Evolutionary conservation across 768 basidiomycete species (phyloP), one percentile per base, ranked within the genome.

Genomic region (Naganishia vishniacii): DNA sequence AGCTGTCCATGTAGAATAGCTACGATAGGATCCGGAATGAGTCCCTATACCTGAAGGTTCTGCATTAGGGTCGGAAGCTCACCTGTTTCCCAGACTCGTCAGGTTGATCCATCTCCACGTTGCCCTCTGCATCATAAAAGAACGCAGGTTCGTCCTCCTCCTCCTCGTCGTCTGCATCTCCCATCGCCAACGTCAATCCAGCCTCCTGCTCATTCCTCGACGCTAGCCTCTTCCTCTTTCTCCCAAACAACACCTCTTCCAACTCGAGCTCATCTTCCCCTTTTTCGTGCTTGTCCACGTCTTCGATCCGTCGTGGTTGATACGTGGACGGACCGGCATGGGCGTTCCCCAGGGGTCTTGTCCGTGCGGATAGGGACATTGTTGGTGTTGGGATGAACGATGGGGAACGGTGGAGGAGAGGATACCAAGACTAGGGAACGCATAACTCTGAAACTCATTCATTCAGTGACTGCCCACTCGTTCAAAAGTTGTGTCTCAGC

Each of bases 231-330:
- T 67, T 67, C 6, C 65, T 49, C 28, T 67, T 67, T n/a, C 62
- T 65, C 0, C 76, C 76, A 64, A 77, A 77, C 4, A 77, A 64
- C 16, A 31, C 47, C 15, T 65, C 69, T 64, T 77, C 76, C 1
- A 77, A 53, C 13, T 75, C 72, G n/a, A 77, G 66, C 63, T 77
- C 76, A 53, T 77, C 76, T 16, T 74, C 73, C 20, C 71, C 69
- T 47, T 77, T 77, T 40, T 71, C 70, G 4, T 23, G 25, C 31
- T 63, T 49, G 40, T 44, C 49, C 15, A 60, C 34, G 32, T 56
- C 53, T 29, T 56, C 53, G 37, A 56, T 56, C n/a, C 53, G 53
- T 5, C 53, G 37, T 5, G 53, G 53, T 26, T 56, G 53, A 16
- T 56, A 56, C 8, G 53, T 56, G n/a, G 53, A 56, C 4, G 53